Evolutionary conservation across 1,139 yeast genomes (phyloP), one percentile per base, ranked within the genome.

Genomic region (Sugiyamaella castrensis): DNA sequence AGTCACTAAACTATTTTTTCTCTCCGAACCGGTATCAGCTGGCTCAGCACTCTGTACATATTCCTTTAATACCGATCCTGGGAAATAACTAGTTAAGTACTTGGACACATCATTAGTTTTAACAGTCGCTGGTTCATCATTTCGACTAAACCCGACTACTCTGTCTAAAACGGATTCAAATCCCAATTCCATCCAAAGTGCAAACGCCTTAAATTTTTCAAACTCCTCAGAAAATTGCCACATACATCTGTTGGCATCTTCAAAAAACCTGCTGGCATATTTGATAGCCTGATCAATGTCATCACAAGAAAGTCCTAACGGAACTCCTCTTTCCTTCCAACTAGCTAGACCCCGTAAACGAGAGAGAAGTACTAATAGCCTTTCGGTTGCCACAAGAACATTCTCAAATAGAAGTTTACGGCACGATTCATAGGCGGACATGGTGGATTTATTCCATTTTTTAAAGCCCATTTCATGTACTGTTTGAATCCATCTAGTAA

Each of bases 401-500:
- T 75, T 75, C 42, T 77, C 74, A 55, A 77, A 79, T 1, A 79
- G 55, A 0, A 69, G 60, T 52, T 76, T 74, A 46, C 81, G 66
- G 0, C 74, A 64, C 37, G 64, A 62, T 34, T 82, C 87, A 60
- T 77, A 82, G 4, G 74, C 69, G 0, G 72, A 60, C 39, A 72
- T 70, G 0, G 85, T 84, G 19, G 75, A 53, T 49, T 75, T 77
- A 9, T 69, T 67, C 77, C 91, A 77, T 57, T 79, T 73, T 55
- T 79, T 81, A 38, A 80, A 65, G 10, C 88, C 89, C 53, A 87
- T 70, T 53, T 86, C 92, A 1, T 87, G 89, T 36, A 86, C 70
- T 26, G 72, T 65, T 36, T 74, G 74, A 15, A 72, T 70, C 84
- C 84, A 79, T 19, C 71, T 71, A 43, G 68, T 68, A 2, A 79